Evolutionary conservation across 805 yeast species (phyloP), one percentile per base, ranked within the genome.

Genomic region (Kodamaea nitidulidarum): DNA sequence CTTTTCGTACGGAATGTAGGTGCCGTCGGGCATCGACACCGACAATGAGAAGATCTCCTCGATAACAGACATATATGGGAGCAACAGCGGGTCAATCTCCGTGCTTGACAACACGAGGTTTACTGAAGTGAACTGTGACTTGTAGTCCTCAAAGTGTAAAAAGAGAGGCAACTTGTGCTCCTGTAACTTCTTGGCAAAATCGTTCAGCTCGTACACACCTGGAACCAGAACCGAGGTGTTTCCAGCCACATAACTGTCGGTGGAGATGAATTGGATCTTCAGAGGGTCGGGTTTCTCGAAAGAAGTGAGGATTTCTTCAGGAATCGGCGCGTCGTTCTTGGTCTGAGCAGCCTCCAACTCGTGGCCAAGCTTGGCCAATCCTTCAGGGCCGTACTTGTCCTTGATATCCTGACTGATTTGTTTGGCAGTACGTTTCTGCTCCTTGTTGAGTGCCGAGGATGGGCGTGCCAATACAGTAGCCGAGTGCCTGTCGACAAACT

Each of bases 271-370:
- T 5, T 73, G 62, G 35, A 93, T 87, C 33, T 73, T 75, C 1
- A 82, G 67, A 0, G 93, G 88, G 53, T 88, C 86, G 4, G 95
- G 90, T 16, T 75, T 73, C 3, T 76, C 75, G 60, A 88, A 88
- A 17, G 70, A 54, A 3, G 73, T 64, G 14, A 91, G 57, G 4
- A 88, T 62, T 1, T 71, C 71, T 8, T 75, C 72, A 0, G 98
- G 97, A 45, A 93, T 84, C 15, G 84, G 83, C n/a, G 52, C 63
- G 54, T 87, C 84, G 58, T 91, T 91, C 34, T 67, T 70, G 2
- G 56, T 66, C 49, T 78, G 81, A 0, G 97, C 97, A 0, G 54
- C 44, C 17, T 79, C 70, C 29, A 93, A 65, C 36, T 67, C 65
- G 17, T 70, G 56, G 9, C 64, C 75, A 30, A 86, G 60, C 26